Conservation (phyloP, 108 stramenopile genomes). For the Nitzschia inconspicua region DNA sequence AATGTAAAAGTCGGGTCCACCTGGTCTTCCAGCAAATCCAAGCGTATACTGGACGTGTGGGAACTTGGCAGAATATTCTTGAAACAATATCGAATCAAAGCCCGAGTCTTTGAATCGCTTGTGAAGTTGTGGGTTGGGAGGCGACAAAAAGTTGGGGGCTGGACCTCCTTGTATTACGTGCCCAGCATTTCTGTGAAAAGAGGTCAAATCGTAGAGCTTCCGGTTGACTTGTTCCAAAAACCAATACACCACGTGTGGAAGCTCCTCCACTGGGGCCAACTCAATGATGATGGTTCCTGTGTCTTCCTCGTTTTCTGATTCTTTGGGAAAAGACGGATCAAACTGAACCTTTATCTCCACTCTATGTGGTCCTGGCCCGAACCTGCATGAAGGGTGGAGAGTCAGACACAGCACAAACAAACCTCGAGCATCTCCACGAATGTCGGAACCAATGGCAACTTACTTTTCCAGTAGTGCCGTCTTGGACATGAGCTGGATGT, state of each 20-base stretch:
- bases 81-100: slow-evolving; percentile 46
- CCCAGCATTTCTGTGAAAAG: slow-evolving; percentile 69
- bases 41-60: slow-evolving; percentile 76
- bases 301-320: slow-evolving; percentile 21
- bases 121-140: slow-evolving; percentile 14
- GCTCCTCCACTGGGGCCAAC: slow-evolving; percentile 62
- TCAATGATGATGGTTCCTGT: slow-evolving; percentile 51
- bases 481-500: slow-evolving; percentile 22
- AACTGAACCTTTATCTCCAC: slow-evolving; percentile 68
- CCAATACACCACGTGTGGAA: slow-evolving; percentile 79
- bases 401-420: neutral
- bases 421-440: neutral
- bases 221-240: slow-evolving; percentile 82
- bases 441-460: slow-evolving; percentile 4
- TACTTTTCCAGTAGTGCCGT: slow-evolving; percentile 20
- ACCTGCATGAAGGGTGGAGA: slow-evolving; percentile 29
- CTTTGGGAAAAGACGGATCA: slow-evolving; percentile 19
- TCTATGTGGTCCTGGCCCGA: slow-evolving; percentile 69
- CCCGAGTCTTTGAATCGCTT: slow-evolving; percentile 43
- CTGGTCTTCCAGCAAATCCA: slow-evolving; percentile 88
- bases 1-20: slow-evolving; percentile 92
- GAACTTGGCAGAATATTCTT: slow-evolving; percentile 76
- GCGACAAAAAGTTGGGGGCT: slow-evolving; percentile 33
- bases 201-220: slow-evolving; percentile 61
- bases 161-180: slow-evolving; percentile 84